Evolutionary conservation across 2,329 filamentous ascomycete genomes (phyloP), one percentile per base, ranked within the genome.

Genomic region (Colletotrichum chrysophilum): DNA sequence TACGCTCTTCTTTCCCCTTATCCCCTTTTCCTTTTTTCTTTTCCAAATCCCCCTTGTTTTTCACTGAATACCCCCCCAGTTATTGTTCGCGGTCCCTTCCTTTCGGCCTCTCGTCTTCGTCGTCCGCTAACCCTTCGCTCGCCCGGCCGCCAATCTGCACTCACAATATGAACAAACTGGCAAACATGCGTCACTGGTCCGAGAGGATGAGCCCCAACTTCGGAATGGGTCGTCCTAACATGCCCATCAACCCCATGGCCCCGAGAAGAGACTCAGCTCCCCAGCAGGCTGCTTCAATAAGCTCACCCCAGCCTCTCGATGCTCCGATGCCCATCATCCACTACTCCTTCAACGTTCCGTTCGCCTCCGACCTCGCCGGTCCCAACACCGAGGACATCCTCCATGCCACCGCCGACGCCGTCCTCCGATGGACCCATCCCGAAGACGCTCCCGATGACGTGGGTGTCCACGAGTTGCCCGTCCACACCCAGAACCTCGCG

Each of bases 341-440:
- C 85, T 94, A 98, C 84, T 96, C 95, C 78, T 98, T 99, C 92
- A 98, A 98, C 84, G 94, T 99, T 65, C 97, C 97, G 76, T 98
- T 98, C 86, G 93, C 96, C 80, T 98, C 95, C 78, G 96, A 96
- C 81, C 92, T 99, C 77, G 92, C 95, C 77, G 97, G 97, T 38
- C 97, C 97, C 78, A 96, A 98, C 82, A 94, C 94, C 79, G 96
- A 98, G 85, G 96, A 98, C 85, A 95, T 99, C 81, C 91, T 98
- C 76, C 96, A 98, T 86, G 96, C 96, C 78, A 98, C 95, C 78
- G 92, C 93, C 74, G 94, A 95, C 80, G 96, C 96, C 76, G 93
- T 98, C 78, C 91, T 96, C 79, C 93, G 95, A 84, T 99, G 97
- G 97, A 97, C 95, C 66, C 96, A 98, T 85, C 94, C 96, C 77